A percentile compares a stretch with the other conserved stretches of the same genome.
phyloP scores from a whole-genome alignment of 306 rosid genomes.

The Gastrolobium bilobum region DNA sequence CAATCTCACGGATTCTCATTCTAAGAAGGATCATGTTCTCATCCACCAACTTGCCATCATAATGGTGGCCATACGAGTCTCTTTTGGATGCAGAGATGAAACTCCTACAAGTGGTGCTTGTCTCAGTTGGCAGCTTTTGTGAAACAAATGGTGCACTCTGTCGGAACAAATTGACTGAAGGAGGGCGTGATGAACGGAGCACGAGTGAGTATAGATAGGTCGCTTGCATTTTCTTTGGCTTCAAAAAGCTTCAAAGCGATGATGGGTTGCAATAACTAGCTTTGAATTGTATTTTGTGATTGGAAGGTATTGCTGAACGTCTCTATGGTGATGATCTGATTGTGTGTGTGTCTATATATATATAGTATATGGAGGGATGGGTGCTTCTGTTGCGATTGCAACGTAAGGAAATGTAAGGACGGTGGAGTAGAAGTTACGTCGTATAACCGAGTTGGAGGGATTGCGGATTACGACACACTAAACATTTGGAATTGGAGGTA shows the following conservation, averaged over 20 bases:
- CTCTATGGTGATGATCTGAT: neutral
- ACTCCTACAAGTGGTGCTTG: neutral
- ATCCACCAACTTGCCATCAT: slow-evolving; percentile 66
- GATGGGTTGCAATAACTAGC: neutral
- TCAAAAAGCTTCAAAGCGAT: neutral
- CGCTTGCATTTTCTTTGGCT: slow-evolving; percentile 38
- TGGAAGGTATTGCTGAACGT: slow-evolving; percentile 10
- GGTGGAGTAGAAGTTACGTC: slow-evolving; percentile 49
- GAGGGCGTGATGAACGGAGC: neutral
- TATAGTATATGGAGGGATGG: neutral
- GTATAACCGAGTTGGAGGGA: neutral
- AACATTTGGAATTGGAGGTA: neutral
- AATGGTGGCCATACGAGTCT: slow-evolving; percentile 52
- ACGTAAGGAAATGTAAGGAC: slow-evolving; percentile 29
- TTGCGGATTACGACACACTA: slow-evolving; percentile 40
- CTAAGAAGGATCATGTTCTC: slow-evolving; percentile 70
- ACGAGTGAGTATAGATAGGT: slow-evolving; percentile 42
- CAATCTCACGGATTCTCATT: slow-evolving; percentile 59
- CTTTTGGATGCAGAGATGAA: slow-evolving; percentile 47
- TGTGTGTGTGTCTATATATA: neutral
- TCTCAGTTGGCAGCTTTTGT: neutral
- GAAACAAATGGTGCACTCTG: slow-evolving; percentile 7
- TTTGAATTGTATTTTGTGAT: neutral
- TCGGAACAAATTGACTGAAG: neutral
- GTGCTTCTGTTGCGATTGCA: neutral